Evolutionary conservation across 2,329 filamentous ascomycete species (phyloP).

Genomic region (Fusarium sp.): DNA sequence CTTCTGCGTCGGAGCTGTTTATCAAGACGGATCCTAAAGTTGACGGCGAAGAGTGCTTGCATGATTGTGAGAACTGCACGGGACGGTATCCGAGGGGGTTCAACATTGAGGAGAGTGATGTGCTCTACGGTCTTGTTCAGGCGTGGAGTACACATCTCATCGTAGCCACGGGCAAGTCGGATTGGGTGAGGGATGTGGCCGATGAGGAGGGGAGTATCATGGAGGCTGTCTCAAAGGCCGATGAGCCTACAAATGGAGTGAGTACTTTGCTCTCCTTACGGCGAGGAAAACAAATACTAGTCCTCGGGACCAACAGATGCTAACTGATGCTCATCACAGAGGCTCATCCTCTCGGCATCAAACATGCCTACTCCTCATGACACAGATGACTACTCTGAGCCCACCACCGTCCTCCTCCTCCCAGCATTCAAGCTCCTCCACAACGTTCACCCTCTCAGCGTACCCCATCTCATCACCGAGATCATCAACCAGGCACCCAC

Average conservation of each 20-base stretch:
- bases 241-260: constrained; percentile 74
- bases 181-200: constrained; percentile 90
- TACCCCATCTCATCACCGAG: constrained; percentile 73
- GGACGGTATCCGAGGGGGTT: constrained; percentile 77
- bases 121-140: constrained; percentile 84
- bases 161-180: constrained; percentile 93
- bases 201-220: constrained; percentile 89
- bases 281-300: no score
- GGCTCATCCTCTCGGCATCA: constrained; percentile 88
- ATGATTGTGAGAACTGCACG: constrained; percentile 84
- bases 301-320: neutral
- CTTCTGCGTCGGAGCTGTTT: constrained; percentile 67
- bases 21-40: constrained; percentile 74
- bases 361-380: constrained; percentile 85
- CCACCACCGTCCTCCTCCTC: constrained; percentile 83
- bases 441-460: constrained; percentile 79
- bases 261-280: constrained; percentile 44
- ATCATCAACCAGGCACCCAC: constrained; percentile 79
- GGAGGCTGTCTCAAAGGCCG: constrained; percentile 72
- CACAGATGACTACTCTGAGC: constrained; percentile 68
- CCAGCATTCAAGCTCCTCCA: constrained; percentile 86
- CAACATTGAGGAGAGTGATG: constrained; percentile 79
- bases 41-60: constrained; percentile 89
- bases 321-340: constrained; percentile 56
- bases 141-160: constrained; percentile 90